phyloP scores from a whole-genome alignment of 352 stramenopile genomes.

The Globisporangium radiosum region DNA sequence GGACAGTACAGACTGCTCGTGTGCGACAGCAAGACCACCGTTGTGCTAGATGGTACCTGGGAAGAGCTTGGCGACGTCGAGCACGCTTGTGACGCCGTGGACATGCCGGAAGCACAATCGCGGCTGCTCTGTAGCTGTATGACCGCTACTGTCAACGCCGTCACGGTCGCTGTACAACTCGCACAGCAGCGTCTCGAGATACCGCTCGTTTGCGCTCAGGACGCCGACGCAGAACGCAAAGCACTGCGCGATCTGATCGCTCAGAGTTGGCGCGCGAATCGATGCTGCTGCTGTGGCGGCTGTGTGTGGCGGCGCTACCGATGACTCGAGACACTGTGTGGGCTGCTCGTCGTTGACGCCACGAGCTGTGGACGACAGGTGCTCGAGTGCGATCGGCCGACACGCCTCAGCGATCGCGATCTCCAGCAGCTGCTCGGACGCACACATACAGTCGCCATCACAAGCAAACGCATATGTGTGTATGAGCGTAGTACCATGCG shows the following conservation, averaged over 20 bases:
- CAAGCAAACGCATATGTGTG: no score
- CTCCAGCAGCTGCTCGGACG: conserved; percentile 16
- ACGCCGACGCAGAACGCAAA: conserved; percentile 41
- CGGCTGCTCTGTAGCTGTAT: no score
- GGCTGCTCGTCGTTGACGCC: no score
- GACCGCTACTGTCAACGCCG: background rate
- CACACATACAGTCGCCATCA: no score
- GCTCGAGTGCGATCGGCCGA: background rate
- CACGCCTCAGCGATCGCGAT: conserved; percentile 20
- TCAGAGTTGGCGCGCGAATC: conserved; percentile 3
- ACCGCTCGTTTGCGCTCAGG: conserved; percentile 14
- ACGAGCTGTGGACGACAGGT: background rate
- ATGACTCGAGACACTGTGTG: no score
- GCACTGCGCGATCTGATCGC: conserved; percentile 30
- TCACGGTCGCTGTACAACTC: conserved; percentile 18
- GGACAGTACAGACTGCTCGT: no score
- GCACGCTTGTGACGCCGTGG: conserved; percentile 24
- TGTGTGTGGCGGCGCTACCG: background rate
- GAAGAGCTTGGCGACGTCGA: conserved; percentile 41
- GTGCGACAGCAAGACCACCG: background rate
- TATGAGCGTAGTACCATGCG: background rate
- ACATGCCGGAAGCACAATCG: conserved; percentile 17
- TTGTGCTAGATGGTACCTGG: conserved; percentile 25
- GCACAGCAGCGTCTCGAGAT: conserved; percentile 17
- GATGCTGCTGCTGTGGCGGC: background rate